Percentiles rank a stretch among this genome's conserved stretches.
These are phyloP conservation scores for Thermomyces lanuginosus DNA, from an alignment of 2,329 filamentous ascomycete genomes.

Conservation along the genomic window DNA sequence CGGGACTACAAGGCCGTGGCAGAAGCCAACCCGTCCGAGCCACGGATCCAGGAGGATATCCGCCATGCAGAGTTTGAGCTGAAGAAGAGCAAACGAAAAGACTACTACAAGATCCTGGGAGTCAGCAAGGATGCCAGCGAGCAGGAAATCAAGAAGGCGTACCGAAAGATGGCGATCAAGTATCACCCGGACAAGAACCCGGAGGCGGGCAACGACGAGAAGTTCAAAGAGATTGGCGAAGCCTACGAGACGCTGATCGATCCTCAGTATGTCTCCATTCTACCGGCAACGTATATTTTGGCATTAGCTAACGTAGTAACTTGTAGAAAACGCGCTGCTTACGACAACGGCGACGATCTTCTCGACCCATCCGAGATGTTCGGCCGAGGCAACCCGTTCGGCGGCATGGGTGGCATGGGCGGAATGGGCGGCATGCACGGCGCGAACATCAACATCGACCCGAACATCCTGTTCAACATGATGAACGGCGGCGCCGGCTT, in stretches of 20 bases:
- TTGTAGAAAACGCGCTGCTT: slow-evolving; percentile 64
- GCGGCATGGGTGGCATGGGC: slow-evolving; percentile 41
- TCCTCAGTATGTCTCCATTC: slow-evolving; percentile 51
- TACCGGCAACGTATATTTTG: slow-evolving; percentile 3
- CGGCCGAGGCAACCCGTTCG: slow-evolving; percentile 41
- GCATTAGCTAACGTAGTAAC: slow-evolving; percentile 6
- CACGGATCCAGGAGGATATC: slow-evolving; percentile 65
- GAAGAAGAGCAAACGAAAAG: slow-evolving; percentile 94
- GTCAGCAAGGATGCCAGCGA: slow-evolving; percentile 74
- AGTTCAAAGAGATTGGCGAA: slow-evolving; percentile 96
- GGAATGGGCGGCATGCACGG: slow-evolving; percentile 30
- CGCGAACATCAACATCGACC: slow-evolving; percentile 43
- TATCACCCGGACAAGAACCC: slow-evolving; percentile 98
- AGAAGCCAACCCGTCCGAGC: slow-evolving; percentile 69
- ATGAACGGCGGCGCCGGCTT: slow-evolving; percentile 48
- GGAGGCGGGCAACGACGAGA: slow-evolving; percentile 59
- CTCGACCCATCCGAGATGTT: slow-evolving; percentile 81
- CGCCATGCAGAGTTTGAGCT: slow-evolving; percentile 82
- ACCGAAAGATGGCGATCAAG: slow-evolving; percentile 82
- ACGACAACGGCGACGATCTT: slow-evolving; percentile 84
- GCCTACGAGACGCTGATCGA: slow-evolving; percentile 93
- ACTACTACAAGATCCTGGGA: slow-evolving; percentile 96
- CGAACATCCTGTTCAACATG: slow-evolving; percentile 69
- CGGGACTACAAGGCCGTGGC: slow-evolving; percentile 75
- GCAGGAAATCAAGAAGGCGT: slow-evolving; percentile 84